Evolutionary conservation across 176 grass and related monocot genomes (phyloP).

Genomic region (Musa troglodytarum): DNA sequence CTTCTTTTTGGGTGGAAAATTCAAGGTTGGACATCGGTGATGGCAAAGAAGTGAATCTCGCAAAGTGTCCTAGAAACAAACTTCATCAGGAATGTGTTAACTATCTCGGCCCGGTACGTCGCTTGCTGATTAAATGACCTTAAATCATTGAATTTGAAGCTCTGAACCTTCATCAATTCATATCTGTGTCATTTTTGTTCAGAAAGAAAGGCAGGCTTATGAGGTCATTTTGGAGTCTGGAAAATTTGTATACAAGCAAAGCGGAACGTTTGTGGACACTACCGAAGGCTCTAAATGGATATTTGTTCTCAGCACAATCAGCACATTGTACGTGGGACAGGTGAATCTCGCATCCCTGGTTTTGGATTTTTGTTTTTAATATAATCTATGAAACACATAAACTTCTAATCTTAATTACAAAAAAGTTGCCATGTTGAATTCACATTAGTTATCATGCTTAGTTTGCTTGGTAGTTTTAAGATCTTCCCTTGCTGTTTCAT

Average conservation of each 20-base stretch:
- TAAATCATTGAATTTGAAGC: neutral
- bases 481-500: neutral
- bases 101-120: slow-evolving; percentile 39
- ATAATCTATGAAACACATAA: too few relatives aligned
- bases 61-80: slow-evolving; percentile 68
- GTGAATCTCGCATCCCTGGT: slow-evolving; percentile 32
- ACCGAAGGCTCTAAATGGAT: slow-evolving; percentile 69
- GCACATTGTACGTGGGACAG: slow-evolving; percentile 68
- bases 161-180: neutral
- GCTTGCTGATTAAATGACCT: neutral
- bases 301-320: slow-evolving; percentile 29
- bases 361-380: too few relatives aligned
- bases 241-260: slow-evolving; percentile 51
- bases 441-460: too few relatives aligned
- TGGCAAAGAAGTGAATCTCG: slow-evolving; percentile 83
- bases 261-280: slow-evolving; percentile 43
- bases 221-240: slow-evolving; percentile 56
- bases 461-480: neutral
- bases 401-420: neutral
- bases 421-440: neutral
- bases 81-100: slow-evolving; percentile 55
- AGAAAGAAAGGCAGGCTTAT: slow-evolving; percentile 76
- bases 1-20: neutral
- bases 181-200: neutral
- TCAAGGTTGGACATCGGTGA: slow-evolving; percentile 91